phyloP scores from a whole-genome alignment of 345 rosid genomes.

The Draba incana region DNA sequence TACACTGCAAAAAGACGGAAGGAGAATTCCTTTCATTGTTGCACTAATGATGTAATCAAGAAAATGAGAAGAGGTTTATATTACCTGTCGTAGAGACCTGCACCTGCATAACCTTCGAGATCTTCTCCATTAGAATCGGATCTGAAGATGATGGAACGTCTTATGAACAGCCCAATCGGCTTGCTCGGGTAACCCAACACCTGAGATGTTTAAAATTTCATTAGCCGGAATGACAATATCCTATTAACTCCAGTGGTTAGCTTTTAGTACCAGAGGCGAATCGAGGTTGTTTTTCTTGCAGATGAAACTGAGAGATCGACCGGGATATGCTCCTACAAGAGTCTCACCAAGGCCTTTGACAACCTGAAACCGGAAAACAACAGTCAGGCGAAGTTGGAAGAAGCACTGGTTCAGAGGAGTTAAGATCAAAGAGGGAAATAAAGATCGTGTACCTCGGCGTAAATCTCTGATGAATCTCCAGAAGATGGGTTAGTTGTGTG shows the following conservation, averaged over 20 bases:
- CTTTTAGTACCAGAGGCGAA: slow-evolving; percentile 68
- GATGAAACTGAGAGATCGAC: slow-evolving; percentile 93
- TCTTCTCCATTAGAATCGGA: slow-evolving; percentile 99
- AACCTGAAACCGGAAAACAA: slow-evolving; percentile 52
- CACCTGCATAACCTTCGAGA: slow-evolving; percentile 99
- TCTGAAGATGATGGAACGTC: slow-evolving; percentile 89
- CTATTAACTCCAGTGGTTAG: background rate
- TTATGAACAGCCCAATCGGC: slow-evolving; percentile 88
- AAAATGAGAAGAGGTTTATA: background rate
- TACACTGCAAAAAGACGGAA: slow-evolving; percentile 58
- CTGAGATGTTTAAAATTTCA: slow-evolving; percentile 45
- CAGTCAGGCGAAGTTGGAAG: slow-evolving; percentile 27
- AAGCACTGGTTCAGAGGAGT: background rate
- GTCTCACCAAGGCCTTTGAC: slow-evolving; percentile 99
- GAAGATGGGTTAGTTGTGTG: slow-evolving; percentile 98
- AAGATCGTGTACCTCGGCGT: slow-evolving; percentile 70
- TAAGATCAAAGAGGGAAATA: slow-evolving; percentile 2
- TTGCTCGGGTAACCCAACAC: slow-evolving; percentile 96
- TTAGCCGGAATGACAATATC: slow-evolving; percentile 5
- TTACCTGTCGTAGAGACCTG: slow-evolving; percentile 99
- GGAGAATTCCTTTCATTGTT: slow-evolving; percentile 7
- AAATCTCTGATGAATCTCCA: slow-evolving; percentile 87
- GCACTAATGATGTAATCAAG: slow-evolving; percentile 9
- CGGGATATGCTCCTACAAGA: slow-evolving; percentile 98
- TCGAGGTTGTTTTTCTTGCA: slow-evolving; percentile 72